Evolutionary conservation across 2,329 filamentous ascomycete genomes (phyloP), one percentile per base, ranked within the genome.

Genomic region (Colletotrichum phormii): DNA sequence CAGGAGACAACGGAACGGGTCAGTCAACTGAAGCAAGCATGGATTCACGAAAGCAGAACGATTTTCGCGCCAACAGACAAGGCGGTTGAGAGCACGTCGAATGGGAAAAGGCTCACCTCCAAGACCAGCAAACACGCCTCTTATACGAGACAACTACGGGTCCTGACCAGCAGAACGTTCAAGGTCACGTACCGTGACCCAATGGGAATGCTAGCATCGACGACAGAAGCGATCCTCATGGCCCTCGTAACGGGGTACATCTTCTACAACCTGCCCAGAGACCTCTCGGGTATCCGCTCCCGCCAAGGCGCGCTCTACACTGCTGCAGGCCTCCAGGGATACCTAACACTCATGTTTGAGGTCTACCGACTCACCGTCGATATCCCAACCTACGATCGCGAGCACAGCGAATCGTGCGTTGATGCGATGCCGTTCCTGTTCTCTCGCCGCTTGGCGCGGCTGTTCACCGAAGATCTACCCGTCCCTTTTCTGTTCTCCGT

Each of bases 171-270:
- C 33, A 87, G 93, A 13, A 94, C 92, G 0, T 88, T 94, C 77
- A 90, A 91, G 63, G 91, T 92, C 2, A 95, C 93, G 0, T 89
- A 92, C 68, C 88, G 93, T n/a, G 93, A 96, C 77, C 93, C 93
- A 0, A 89, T 95, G 82, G 93, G 93, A 3, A 91, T 95, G 86
- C 85, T 89, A 15, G 92, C 92, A 0, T 92, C 91, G 67, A 83
- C 95, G 3, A 78, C 93, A 3, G 92, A 95, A 79, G 92, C 93
- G 0, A 83, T 93, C 7, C 83, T 88, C 1, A 94, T 95, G 91
- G 91, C 89, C 0, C 82, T 95, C 3, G 89, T 94, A 31, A 90
- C 89, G 3, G 93, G 93, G 0, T 95, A 93, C 85, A 90, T 95
- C 37, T 95, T 94, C 78, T 89, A 89, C 75, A 82, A 90, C 26